phyloP scores from a whole-genome alignment of 2,329 filamentous ascomycete species.

The Albophoma yamanashiensis region DNA sequence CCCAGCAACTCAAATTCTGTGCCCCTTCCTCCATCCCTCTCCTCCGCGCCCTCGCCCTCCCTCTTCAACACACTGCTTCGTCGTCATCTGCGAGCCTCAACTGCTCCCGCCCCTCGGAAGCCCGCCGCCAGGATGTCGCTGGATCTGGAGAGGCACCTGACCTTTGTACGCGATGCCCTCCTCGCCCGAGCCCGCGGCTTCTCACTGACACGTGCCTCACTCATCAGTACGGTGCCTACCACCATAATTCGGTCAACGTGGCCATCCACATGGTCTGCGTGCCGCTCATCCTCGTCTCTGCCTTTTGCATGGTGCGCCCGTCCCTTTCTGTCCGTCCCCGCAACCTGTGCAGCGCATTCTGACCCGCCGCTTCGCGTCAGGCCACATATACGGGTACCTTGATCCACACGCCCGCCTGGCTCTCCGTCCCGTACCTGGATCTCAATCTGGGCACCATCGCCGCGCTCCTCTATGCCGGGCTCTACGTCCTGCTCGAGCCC shows the following conservation, averaged over 20 bases:
- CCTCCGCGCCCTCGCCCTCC: too few relatives aligned
- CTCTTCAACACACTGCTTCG: not conserved
- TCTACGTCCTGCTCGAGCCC: slow-evolving; percentile 89
- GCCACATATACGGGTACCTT: slow-evolving; percentile 52
- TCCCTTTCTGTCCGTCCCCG: slow-evolving; percentile 1
- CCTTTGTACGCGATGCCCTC: slow-evolving; percentile 45
- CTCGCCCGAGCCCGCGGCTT: not conserved
- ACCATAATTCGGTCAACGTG: slow-evolving; percentile 68
- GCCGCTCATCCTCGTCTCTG: slow-evolving; percentile 61
- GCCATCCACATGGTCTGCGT: slow-evolving; percentile 73
- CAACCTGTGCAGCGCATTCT: not conserved
- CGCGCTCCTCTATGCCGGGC: slow-evolving; percentile 57
- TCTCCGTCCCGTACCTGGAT: slow-evolving; percentile 55
- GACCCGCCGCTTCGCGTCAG: slow-evolving; percentile 23
- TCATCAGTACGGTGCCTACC: slow-evolving; percentile 75
- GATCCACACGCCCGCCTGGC: slow-evolving; percentile 54
- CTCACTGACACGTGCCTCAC: not conserved
- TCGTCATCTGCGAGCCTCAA: not conserved
- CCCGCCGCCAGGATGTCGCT: slow-evolving; percentile 44
- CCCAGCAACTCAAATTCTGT: not conserved
- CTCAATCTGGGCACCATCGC: slow-evolving; percentile 56
- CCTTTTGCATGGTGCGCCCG: slow-evolving; percentile 56
- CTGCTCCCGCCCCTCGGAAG: not conserved
- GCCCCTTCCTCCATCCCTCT: not conserved
- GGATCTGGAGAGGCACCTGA: slow-evolving; percentile 71